Evolutionary conservation across 2,329 filamentous ascomycete genomes (phyloP), one percentile per base, ranked within the genome.

Genomic region (Fusarium caatingaense): DNA sequence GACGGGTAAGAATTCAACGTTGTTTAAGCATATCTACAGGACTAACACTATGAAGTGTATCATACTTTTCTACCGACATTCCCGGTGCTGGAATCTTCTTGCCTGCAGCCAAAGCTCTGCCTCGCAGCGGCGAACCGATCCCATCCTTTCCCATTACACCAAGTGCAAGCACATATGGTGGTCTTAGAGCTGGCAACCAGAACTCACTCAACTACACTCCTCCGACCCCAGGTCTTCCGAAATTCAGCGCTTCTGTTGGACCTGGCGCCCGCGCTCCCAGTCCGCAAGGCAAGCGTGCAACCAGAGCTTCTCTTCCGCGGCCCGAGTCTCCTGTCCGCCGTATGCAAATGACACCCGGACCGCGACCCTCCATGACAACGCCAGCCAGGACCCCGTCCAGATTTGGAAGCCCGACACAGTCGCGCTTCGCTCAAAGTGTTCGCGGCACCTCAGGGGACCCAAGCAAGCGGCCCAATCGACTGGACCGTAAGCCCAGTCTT

Each of bases 21-120:
- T n/a, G 3, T 30, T 27, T 55, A n/a, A 44, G 23, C 7, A 15
- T 27, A 27, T 12, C 8, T 20, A 51, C 8, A 45, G 25, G 21
- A 44, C 65, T 57, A 55, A 64, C 47, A 46, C 28, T 16, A 32
- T 25, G 18, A 40, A 91, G 89, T 60, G 77, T 90, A 50, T 88
- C 84, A 34, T 99, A 99, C 81, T 99, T 99, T 79, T 86, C 85
- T 37, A 97, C 96, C 13, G 86, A 87, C 5, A 82, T 91, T 23
- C 88, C 93, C 1, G 93, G 93, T 66, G 90, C 96, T 4, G 96
- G 96, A 65, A 98, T 99, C 76, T 99, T 99, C 78, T 86, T 99
- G 16, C 96, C 96, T 6, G 83, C 96, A 18, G 89, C 91, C 78
- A 96, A 97, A 79, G 93, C 93, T 34, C 86, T 87, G 76, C 92